Percentiles rank a stretch among this genome's conserved stretches.
Conservation (phyloP, 73 alveolate species). For the Paramecium bursaria region DNA sequence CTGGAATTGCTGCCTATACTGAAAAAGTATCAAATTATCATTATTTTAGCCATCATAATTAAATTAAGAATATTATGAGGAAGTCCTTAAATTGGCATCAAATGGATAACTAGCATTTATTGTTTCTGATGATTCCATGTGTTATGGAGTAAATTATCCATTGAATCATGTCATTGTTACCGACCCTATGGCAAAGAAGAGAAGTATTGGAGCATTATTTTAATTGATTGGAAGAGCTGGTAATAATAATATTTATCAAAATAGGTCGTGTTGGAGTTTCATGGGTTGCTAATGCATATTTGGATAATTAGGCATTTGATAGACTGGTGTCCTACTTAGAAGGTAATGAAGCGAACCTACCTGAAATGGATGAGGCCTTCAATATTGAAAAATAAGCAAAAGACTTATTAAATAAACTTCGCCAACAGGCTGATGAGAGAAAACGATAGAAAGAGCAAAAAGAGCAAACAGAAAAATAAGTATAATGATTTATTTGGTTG, state of each 20-base stretch:
- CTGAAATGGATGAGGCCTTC: conserved; percentile 34
- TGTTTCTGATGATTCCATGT: conserved; percentile 63
- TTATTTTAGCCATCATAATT: conserved; percentile 22
- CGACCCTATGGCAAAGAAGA: conserved; percentile 44
- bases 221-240: conserved; percentile 63
- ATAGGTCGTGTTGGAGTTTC: conserved; percentile 66
- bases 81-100: conserved; percentile 38
- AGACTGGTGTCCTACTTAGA: conserved; percentile 30
- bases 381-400: conserved; percentile 21
- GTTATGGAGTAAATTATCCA: conserved; percentile 61
- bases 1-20: conserved; percentile 59
- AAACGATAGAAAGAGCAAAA: too few species aligned
- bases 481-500: too few species aligned
- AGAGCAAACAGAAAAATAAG: too few species aligned
- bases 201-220: conserved; percentile 35
- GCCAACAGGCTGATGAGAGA: too few species aligned
- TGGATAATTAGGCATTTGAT: conserved; percentile 24
- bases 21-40: conserved; percentile 5
- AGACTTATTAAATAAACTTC: too few species aligned
- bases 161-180: conserved; percentile 36
- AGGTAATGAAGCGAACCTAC: too few species aligned
- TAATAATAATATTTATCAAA: background rate
- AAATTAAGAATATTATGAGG: conserved; percentile 40
- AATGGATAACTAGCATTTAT: conserved; percentile 50
- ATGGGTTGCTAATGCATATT: conserved; percentile 61